Base-by-base conservation (phyloP, 805 yeast species). In the Metschnikowia similis region DNA sequence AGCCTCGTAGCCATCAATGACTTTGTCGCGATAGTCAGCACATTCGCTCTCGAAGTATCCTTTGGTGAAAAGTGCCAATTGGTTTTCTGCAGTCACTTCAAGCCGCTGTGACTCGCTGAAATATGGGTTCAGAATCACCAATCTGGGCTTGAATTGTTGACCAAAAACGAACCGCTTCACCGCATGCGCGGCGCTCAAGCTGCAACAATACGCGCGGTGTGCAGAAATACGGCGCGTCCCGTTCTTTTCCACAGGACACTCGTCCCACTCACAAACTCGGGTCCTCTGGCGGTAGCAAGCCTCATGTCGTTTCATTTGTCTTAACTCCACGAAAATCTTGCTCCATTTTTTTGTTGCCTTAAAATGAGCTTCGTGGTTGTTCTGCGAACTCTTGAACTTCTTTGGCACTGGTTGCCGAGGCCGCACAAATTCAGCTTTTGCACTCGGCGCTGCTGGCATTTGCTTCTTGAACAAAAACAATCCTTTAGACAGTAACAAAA, bases 171-270 rank as follows among this genome's bases (percentile, higher is more conserved):
- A 14, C 21, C 9, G 37, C 30, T 32, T 41, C 37, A 41, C 21
- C 6, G 37, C 28, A n/a, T 41, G 34, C 32, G 28, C 32, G 10
- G 46, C 46, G 27, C 39, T 34, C 46, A 43, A 43, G 21, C 46
- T 35, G 46, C 40, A 35, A 11, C 46, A 43, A 32, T 43, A 43
- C 14, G 46, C 46, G 46, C 46, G 46, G 21, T 35, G 32, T 35
- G 46, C 46, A 43, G 46, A 43, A 26, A 43, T 29, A 43, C 46
- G 46, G 39, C 46, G 38, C 39, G 34, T 13, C 3, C 32, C 27
- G 8, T n/a, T 7, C 38, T 26, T 34, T n/a, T 34, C 46, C 31
- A 43, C 46, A 34, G 46, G 46, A 32, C 46, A 43, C 31, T 35
- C 46, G 27, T 43, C 40, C 39, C 39, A 35, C 32, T 35, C 46